Percentiles rank a stretch among this genome's conserved stretches.
Evolutionary conservation across 805 yeast species (phyloP).

Genomic region (Candida verbasci): DNA sequence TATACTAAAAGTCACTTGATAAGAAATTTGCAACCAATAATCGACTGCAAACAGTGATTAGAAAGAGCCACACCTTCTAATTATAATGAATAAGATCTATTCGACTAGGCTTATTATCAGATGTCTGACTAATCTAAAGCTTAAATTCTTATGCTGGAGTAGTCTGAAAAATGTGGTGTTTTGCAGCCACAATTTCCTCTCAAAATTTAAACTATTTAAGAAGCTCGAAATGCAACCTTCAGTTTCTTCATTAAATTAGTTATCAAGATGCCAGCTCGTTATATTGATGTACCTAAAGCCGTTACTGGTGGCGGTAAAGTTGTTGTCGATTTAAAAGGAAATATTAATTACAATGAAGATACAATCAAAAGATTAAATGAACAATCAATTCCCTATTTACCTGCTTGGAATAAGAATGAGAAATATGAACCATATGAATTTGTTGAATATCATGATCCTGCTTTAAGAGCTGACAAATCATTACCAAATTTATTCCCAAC

Average conservation of each 20-base stretch:
- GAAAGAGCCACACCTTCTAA: too few relatives aligned
- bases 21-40: too few relatives aligned
- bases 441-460: constrained; percentile 56
- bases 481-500: constrained; percentile 47
- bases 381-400: constrained; percentile 17
- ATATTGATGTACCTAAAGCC: constrained; percentile 6
- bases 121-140: too few relatives aligned
- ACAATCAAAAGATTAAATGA: constrained; percentile 2
- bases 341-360: constrained; percentile 10
- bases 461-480: constrained; percentile 51
- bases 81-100: too few relatives aligned
- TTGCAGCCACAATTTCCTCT: constrained; percentile 2
- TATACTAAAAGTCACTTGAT: too few relatives aligned
- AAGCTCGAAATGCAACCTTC: background rate
- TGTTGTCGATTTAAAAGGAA: constrained; percentile 9
- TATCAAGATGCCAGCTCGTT: constrained; percentile 10
- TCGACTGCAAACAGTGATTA: too few relatives aligned
- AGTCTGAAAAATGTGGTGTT: constrained; percentile 5
- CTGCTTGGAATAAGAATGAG: constrained; percentile 33
- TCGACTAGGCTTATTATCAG: too few relatives aligned
- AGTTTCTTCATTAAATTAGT: too few relatives aligned
- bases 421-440: constrained; percentile 47
- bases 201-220: background rate
- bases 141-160: too few relatives aligned
- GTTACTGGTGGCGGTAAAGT: constrained; percentile 7